These are phyloP conservation scores for Saccharomycopsis oosterbeekiorum DNA, from an alignment of 805 yeast genomes.

Conservation along the genomic window DNA sequence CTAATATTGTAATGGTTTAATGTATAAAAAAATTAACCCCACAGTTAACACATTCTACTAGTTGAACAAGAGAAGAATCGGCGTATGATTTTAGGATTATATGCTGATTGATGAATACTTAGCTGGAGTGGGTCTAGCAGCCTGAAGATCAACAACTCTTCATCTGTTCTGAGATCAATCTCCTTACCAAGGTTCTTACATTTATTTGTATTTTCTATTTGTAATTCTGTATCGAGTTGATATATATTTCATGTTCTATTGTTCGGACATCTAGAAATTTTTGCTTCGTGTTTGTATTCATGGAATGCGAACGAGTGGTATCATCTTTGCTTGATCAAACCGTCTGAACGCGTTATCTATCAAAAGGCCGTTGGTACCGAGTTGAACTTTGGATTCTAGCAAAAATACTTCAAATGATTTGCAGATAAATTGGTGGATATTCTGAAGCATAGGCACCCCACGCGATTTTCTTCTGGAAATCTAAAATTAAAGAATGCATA, in stretches of 20 bases:
- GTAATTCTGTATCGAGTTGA: background rate
- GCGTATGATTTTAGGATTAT: slow-evolving; percentile 4
- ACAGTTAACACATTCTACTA: slow-evolving; percentile 17
- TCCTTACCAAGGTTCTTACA: slow-evolving; percentile 20
- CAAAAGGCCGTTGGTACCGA: no score
- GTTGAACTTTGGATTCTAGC: no score
- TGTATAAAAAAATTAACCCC: slow-evolving; percentile 9
- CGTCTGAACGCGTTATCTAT: no score
- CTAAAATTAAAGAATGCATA: no score
- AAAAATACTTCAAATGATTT: no score
- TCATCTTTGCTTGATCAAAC: no score
- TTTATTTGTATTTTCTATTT: background rate
- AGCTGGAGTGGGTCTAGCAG: slow-evolving; percentile 18
- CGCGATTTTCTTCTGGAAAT: no score
- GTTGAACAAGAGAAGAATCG: slow-evolving; percentile 15
- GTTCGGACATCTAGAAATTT: no score
- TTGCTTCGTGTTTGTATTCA: no score
- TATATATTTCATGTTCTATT: background rate
- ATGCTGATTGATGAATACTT: background rate
- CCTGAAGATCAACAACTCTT: slow-evolving; percentile 5
- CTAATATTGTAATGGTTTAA: slow-evolving; percentile 19
- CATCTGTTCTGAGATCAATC: slow-evolving; percentile 13
- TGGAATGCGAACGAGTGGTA: no score
- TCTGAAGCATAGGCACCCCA: no score
- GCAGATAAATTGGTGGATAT: no score